These are phyloP conservation scores for Heliocybe sulcata DNA, from an alignment of 1,284 basidiomycete species.

Conservation along the genomic window DNA sequence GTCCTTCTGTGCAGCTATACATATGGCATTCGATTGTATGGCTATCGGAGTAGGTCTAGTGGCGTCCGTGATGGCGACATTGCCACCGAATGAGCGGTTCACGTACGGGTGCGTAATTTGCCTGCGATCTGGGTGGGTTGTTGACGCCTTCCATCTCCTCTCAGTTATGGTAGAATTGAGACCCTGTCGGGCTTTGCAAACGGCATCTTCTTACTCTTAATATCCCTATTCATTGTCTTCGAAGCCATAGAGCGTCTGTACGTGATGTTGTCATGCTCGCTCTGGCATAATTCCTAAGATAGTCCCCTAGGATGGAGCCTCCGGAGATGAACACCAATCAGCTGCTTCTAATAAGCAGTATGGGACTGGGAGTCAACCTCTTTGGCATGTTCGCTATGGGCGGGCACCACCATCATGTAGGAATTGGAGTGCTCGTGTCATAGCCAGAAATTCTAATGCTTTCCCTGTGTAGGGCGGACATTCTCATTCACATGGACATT, in stretches of 20 bases:
- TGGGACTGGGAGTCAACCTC: conserved; percentile 91
- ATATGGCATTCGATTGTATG: conserved; percentile 99
- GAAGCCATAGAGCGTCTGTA: conserved; percentile 95
- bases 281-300: neutral
- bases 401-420: conserved; percentile 83
- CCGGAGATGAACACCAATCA: conserved; percentile 98
- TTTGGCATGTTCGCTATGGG: conserved; percentile 99
- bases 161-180: conserved; percentile 94
- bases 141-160: neutral
- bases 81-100: conserved; percentile 91
- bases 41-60: conserved; percentile 95
- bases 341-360: conserved; percentile 80
- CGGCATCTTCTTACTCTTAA: conserved; percentile 93
- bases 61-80: conserved; percentile 96
- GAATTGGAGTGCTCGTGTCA: conserved; percentile 14
- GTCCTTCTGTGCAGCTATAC: conserved; percentile 65
- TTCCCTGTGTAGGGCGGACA: conserved; percentile 38
- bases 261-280: conserved; percentile 22
- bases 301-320: conserved; percentile 67
- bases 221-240: conserved; percentile 97
- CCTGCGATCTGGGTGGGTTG: conserved; percentile 3
- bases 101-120: conserved; percentile 76
- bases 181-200: conserved; percentile 98
- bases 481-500: conserved; percentile 27
- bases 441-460: neutral